These are phyloP conservation scores for Penicillium ucsense DNA, from an alignment of 495 filamentous ascomycete species.

Conservation along the genomic window DNA sequence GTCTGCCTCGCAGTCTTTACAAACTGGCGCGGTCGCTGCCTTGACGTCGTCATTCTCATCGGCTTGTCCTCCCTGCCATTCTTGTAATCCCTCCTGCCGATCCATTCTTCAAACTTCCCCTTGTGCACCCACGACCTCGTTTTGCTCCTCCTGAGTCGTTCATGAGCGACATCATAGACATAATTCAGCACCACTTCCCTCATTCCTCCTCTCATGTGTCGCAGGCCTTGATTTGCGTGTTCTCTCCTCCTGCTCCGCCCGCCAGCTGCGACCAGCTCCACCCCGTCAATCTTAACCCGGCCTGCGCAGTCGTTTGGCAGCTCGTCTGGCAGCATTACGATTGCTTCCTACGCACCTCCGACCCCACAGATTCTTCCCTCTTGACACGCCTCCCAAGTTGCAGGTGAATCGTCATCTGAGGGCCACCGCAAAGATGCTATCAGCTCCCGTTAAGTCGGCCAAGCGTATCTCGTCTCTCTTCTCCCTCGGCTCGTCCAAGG, in stretches of 20 bases:
- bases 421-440: constrained; percentile 27
- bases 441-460: constrained; percentile 39
- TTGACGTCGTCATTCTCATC: constrained; percentile 7
- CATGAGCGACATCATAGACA: background rate
- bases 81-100: constrained; percentile 36
- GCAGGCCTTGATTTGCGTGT: constrained; percentile 9
- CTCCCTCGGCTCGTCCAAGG: constrained; percentile 31
- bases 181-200: background rate
- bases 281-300: background rate
- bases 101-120: constrained; percentile 28
- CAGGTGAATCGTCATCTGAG: constrained; percentile 1
- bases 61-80: constrained; percentile 16
- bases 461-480: constrained; percentile 43
- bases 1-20: too few relatives aligned
- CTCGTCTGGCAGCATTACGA: background rate
- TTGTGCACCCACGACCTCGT: constrained; percentile 3
- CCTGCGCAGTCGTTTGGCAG: background rate
- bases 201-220: constrained; percentile 14
- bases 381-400: background rate
- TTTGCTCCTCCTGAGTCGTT: background rate
- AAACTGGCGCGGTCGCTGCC: too few relatives aligned
- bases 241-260: background rate
- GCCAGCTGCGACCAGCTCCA: background rate
- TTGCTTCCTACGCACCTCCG: background rate
- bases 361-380: background rate